Conservation (phyloP, 495 filamentous ascomycete genomes). For the Penicillium herquei region DNA sequence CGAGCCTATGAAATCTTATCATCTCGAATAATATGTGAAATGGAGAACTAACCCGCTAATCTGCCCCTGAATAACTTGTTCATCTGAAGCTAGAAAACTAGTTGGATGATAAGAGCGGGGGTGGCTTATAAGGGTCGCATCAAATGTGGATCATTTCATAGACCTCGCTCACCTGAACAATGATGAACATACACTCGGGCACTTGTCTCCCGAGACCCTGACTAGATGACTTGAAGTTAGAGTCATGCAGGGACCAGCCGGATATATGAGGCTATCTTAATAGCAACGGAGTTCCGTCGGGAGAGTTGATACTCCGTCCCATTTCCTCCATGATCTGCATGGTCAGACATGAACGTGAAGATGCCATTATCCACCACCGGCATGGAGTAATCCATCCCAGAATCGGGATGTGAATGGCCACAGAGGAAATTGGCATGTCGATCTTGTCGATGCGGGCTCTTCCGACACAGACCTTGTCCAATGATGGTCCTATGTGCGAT, state of each 20-base stretch:
- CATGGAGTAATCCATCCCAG: too few relatives aligned
- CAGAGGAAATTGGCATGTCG: not conserved
- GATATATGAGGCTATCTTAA: not conserved
- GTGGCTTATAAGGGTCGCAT: slow-evolving; percentile 4
- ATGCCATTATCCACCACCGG: too few relatives aligned
- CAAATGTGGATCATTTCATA: not conserved
- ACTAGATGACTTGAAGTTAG: not conserved
- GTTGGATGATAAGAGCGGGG: slow-evolving; percentile 2
- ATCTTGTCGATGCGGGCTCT: not conserved
- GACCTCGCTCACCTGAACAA: not conserved
- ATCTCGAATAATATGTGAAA: too few relatives aligned
- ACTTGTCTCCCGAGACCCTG: not conserved
- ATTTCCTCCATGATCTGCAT: not conserved
- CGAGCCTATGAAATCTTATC: not conserved
- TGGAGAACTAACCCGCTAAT: not conserved
- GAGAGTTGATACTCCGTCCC: not conserved
- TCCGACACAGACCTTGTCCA: not conserved
- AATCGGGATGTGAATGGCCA: not conserved
- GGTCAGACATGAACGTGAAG: too few relatives aligned
- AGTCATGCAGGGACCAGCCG: not conserved
- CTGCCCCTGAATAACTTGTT: not conserved
- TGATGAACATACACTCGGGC: too few relatives aligned
- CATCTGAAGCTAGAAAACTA: not conserved
- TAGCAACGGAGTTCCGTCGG: not conserved
- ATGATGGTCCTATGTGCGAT: not conserved